Evolutionary conservation across 805 yeast species (phyloP).

Genomic region (Candida schatavii): DNA sequence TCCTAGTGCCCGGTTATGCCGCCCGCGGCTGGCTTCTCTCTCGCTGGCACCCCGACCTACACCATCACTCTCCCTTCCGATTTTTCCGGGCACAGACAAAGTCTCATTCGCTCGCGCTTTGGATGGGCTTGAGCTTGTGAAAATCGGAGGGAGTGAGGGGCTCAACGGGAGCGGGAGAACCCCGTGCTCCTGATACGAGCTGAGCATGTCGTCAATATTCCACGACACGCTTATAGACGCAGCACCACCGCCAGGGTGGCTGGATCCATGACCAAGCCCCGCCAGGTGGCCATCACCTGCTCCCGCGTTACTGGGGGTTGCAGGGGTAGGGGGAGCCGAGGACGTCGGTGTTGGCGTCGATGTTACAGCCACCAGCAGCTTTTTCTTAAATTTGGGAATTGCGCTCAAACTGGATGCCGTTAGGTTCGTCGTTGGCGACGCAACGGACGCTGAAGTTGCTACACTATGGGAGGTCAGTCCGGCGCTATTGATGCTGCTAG

Average conservation of each 20-base stretch:
- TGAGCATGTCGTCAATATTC: slow-evolving; percentile 40
- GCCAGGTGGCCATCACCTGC: too few species aligned
- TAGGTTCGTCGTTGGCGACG: neutral
- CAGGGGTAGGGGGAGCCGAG: neutral
- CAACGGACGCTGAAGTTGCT: neutral
- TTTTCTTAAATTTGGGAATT: slow-evolving; percentile 1
- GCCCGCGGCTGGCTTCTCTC: too few species aligned
- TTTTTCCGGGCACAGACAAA: too few species aligned
- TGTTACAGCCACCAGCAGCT: neutral
- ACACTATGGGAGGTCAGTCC: too few species aligned
- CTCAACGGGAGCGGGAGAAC: slow-evolving; percentile 37
- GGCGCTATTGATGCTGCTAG: slow-evolving; percentile 2
- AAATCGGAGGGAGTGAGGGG: slow-evolving; percentile 32
- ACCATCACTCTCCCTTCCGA: neutral
- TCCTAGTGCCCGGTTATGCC: too few species aligned
- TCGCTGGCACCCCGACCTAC: slow-evolving; percentile 9
- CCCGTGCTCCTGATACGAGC: slow-evolving; percentile 30
- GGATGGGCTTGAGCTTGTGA: neutral
- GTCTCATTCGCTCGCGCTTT: neutral
- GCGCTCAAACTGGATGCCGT: slow-evolving; percentile 1
- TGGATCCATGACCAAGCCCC: too few species aligned
- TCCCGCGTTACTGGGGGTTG: neutral
- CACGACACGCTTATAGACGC: slow-evolving; percentile 16
- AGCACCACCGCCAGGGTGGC: neutral
- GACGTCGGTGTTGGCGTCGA: slow-evolving; percentile 1